Conservation (phyloP, 768 basidiomycete genomes). For the Cantharellus anzutake region DNA sequence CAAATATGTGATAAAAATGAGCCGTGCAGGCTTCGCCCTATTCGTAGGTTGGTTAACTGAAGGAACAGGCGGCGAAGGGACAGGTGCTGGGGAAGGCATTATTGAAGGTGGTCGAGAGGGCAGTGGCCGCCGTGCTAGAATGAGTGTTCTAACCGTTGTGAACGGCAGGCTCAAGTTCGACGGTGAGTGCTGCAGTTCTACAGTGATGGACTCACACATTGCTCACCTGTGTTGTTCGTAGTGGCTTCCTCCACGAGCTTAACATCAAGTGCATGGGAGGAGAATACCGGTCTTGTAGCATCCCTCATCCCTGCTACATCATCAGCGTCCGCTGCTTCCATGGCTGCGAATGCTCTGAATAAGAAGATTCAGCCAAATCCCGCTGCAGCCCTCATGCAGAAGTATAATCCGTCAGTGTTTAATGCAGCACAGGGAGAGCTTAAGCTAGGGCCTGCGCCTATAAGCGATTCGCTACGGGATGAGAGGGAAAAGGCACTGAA, state of each 20-base stretch:
- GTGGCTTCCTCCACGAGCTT: too few species aligned
- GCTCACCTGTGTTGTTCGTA: not conserved
- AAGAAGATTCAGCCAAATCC: constrained; percentile 23
- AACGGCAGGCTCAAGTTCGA: constrained; percentile 86
- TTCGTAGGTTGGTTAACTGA: constrained; percentile 94
- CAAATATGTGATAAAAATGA: constrained; percentile 80
- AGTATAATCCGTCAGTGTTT: constrained; percentile 35
- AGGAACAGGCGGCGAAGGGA: constrained; percentile 68
- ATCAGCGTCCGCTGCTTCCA: not conserved
- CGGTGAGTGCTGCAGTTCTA: constrained; percentile 29
- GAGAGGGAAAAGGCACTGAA: constrained; percentile 66
- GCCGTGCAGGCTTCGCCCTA: constrained; percentile 77
- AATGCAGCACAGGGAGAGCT: constrained; percentile 59
- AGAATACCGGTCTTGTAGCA: constrained; percentile 66
- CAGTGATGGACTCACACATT: not conserved
- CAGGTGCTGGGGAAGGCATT: constrained; percentile 51
- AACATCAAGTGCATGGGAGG: constrained; percentile 56
- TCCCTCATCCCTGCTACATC: constrained; percentile 37
- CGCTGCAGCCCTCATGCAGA: not conserved
- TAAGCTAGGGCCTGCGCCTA: constrained; percentile 69
- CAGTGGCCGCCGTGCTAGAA: constrained; percentile 58
- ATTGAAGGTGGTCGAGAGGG: constrained; percentile 46
- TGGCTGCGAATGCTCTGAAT: constrained; percentile 21
- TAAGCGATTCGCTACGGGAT: constrained; percentile 56
- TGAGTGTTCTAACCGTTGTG: constrained; percentile 81